Percentiles rank a stretch among this genome's conserved stretches.
Conservation (phyloP, 164 flowering plant genomes). For the Macadamia integrifolia region DNA sequence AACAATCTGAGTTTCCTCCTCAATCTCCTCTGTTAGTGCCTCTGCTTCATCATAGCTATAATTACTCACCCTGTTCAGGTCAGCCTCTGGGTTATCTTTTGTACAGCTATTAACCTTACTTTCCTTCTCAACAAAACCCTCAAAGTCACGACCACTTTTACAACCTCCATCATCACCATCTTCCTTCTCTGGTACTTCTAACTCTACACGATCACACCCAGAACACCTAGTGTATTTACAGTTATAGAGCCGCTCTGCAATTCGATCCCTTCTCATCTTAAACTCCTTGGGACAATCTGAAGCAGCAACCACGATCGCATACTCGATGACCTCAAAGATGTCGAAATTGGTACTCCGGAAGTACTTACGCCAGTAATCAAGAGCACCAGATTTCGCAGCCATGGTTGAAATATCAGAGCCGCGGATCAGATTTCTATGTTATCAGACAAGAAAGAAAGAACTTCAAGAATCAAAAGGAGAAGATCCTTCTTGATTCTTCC, state of each 20-base stretch:
- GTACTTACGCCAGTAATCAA: constrained; percentile 35
- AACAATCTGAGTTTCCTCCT: constrained; percentile 48
- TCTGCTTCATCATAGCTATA: constrained; percentile 77
- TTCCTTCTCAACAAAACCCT: constrained; percentile 36
- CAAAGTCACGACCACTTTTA: constrained; percentile 24
- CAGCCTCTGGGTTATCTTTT: constrained; percentile 27
- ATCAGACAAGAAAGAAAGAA: background rate
- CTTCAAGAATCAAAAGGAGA: constrained; percentile 18
- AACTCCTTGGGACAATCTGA: constrained; percentile 33
- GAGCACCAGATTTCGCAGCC: constrained; percentile 11
- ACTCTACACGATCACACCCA: constrained; percentile 27
- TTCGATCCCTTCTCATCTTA: constrained; percentile 23
- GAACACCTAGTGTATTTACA: constrained; percentile 18
- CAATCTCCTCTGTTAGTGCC: constrained; percentile 86
- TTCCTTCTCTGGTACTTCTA: constrained; percentile 17
- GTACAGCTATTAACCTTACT: constrained; percentile 48
- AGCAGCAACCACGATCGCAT: constrained; percentile 32
- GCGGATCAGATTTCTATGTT: constrained; percentile 2
- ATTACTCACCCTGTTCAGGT: constrained; percentile 35
- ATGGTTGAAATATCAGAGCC: constrained; percentile 5
- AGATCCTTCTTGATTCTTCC: background rate
- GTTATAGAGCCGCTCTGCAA: constrained; percentile 30
- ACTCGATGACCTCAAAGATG: constrained; percentile 34
- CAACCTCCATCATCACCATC: constrained; percentile 26
- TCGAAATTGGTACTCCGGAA: constrained; percentile 21